Base-by-base conservation (phyloP, 257 asterid genomes). In the Solanum phureja region DNA sequence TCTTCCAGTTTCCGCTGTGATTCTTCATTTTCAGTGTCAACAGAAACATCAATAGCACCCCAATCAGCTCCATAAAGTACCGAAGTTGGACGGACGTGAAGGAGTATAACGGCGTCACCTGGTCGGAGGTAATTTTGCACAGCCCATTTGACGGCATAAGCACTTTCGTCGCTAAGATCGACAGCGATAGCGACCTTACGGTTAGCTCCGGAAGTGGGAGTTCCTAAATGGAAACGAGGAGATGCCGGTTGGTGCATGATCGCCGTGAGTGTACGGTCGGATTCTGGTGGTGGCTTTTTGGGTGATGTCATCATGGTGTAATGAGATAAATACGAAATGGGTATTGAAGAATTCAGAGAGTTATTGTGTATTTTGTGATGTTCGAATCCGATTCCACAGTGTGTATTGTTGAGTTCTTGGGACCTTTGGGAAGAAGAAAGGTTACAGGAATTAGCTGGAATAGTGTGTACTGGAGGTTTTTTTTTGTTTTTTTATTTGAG, bases 121-220 rank as follows among this genome's bases (percentile, higher is more conserved):
- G 93, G 94, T 31, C 98, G 95, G 89, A 94, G 94, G 79, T 94
- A 95, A 56, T 95, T 95, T 71, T 93, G 94, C 27, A 95, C 97
- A 0, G 96, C 95, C 98, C 97, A 95, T 85, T 91, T 92, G 5
- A 94, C 96, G 82, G 95, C 96, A 90, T 90, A 86, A 84, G 96
- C 94, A 88, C 96, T 93, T 93, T 95, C 97, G 34, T 94, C 96
- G 83, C 96, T 94, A 86, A 95, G 94, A 92, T 95, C 98, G 49
- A 95, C 95, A 37, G 96, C 97, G 88, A 95, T 95, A 37, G 95
- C 98, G 66, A 95, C 88, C 87, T 88, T 92, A 12, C 98, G 91
- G 29, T 94, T 89, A 24, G 94, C 93, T 8, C 96, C 92, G 9
- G 93, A 13, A 72, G 94, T 92, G 33, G 94, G 94, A 9, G 94